phyloP scores from a whole-genome alignment of 129 eudicot species.

The Logfia minima region DNA sequence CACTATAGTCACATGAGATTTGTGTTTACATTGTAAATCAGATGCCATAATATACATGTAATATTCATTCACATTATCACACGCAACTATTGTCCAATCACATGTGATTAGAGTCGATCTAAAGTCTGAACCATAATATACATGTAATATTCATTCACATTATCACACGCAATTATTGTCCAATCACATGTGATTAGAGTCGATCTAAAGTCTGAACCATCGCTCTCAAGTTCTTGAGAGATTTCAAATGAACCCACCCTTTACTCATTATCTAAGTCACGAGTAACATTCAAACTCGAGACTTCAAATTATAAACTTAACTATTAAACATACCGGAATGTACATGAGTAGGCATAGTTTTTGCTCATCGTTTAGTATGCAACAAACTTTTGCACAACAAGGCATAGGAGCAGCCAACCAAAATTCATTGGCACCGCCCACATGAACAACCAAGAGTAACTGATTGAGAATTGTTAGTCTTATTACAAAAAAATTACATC shows the following conservation, averaged over 20 bases:
- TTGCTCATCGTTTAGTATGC: background rate
- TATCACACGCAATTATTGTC: no score
- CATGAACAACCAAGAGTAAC: constrained; percentile 14
- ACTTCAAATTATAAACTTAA: background rate
- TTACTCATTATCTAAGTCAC: background rate
- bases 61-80: no score
- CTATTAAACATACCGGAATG: background rate
- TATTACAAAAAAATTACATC: constrained; percentile 30
- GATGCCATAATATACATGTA: no score
- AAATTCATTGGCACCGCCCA: background rate
- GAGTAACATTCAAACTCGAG: background rate
- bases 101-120: background rate
- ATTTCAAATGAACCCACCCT: no score
- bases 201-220: background rate
- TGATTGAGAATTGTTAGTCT: constrained; percentile 26
- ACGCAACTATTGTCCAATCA: no score
- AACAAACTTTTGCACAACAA: background rate
- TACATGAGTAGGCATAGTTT: background rate
- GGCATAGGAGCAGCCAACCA: background rate
- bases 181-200: background rate
- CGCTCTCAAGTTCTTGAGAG: no score
- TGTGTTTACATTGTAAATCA: background rate
- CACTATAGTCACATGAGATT: background rate
- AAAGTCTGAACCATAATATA: no score
- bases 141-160: no score